Evolutionary conservation across 1,139 yeast species (phyloP), one percentile per base, ranked within the genome.

Genomic region (Kluyveromyces sp.): DNA sequence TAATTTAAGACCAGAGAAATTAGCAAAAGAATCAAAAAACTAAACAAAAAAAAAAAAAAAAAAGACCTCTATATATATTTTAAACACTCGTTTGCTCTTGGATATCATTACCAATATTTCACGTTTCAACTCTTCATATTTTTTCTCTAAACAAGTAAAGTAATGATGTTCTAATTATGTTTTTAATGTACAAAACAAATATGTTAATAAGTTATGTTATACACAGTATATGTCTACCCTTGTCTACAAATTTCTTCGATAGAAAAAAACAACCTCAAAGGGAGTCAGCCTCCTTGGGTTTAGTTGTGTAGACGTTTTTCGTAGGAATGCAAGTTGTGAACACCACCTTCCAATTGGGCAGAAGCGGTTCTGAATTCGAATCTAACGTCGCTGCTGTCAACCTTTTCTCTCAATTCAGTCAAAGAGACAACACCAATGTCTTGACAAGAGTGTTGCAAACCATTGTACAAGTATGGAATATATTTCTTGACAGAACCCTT

Each of bases 311-410:
- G 78, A 72, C 96, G 89, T 81, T 92, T 92, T 74, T 92, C 98
- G 68, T 86, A 92, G 53, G 97, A 89, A 78, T 88, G 90, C 70
- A 94, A 79, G 66, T 95, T 92, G 73, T 88, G 88, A 53, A 92
- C 94, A 70, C 97, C 97, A 74, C 99, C 99, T 74, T 92, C 99
- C 58, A 89, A 78, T 78, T 92, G 98, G 53, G 98, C 97, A 65
- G 96, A 86, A 47, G 97, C 95, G 58, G 98, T 89, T 80, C 99
- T 88, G 72, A 85, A 83, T 74, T 94, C 98, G 65, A 94, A 92
- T 74, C 98, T 83, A 54, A 89, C 83, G 34, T 72, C 74, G 57
- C 95, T 95, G 49, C 61, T 55, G 60, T 74, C 75, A 51, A 87
- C 94, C 47, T 74, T 70, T 49, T 70, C 69, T 66, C 85, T 84